A percentile compares a stretch with the other conserved stretches of the same genome.
Evolutionary conservation across 176 grass and related monocot species (phyloP).

Genomic region (Hordeum marinum): DNA sequence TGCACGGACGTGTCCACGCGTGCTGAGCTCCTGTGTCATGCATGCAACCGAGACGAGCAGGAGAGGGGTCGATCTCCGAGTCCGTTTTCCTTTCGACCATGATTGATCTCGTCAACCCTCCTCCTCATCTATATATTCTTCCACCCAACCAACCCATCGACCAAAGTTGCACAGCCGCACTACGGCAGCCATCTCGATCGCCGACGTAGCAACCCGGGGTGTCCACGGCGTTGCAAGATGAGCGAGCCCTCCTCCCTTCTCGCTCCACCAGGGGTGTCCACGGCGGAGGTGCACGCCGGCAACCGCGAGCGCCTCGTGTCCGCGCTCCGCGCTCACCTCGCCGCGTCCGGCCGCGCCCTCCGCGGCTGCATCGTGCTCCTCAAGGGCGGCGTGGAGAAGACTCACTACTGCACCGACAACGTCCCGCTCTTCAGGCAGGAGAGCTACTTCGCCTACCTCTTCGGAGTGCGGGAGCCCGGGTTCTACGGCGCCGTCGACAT

Average conservation of each 20-base stretch:
- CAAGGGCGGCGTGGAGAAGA: constrained; percentile 59
- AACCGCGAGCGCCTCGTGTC: constrained; percentile 64
- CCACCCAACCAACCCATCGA: no score
- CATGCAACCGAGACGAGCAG: no score
- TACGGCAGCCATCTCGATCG: no score
- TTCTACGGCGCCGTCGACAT: constrained; percentile 75
- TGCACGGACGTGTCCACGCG: neutral
- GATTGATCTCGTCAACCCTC: no score
- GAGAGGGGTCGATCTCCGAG: no score
- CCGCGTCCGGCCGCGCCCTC: constrained; percentile 38
- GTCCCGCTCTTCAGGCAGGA: constrained; percentile 83
- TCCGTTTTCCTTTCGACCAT: no score
- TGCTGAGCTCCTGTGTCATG: neutral
- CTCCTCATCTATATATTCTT: no score
- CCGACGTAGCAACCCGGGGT: no score
- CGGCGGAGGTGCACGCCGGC: constrained; percentile 60
- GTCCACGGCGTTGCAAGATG: neutral
- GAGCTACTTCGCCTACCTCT: constrained; percentile 91
- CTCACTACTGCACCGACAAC: constrained; percentile 58
- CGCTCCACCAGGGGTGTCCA: constrained; percentile 51
- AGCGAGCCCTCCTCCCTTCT: constrained; percentile 7
- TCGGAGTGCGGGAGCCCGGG: constrained; percentile 75
- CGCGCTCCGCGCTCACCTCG: constrained; percentile 44
- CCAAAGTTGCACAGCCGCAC: no score
- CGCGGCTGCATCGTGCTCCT: constrained; percentile 55